Percentiles rank a stretch among this genome's conserved stretches.
Conservation (phyloP, 345 rosid species). For the Euphorbia pulcherrima region DNA sequence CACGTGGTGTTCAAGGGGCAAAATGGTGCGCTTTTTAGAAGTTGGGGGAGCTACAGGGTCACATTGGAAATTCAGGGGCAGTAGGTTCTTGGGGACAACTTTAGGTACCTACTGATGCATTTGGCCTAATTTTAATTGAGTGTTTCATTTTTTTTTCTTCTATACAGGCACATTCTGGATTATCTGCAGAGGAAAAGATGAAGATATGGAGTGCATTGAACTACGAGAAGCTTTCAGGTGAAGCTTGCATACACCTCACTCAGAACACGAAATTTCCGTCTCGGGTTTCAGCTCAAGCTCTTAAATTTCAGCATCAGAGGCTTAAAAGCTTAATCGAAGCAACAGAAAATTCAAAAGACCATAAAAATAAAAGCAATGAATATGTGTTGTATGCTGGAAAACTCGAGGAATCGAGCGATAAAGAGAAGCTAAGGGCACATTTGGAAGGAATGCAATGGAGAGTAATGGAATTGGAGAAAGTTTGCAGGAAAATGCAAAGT, state of each 20-base stretch:
- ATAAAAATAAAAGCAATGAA: constrained; percentile 26
- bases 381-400: constrained; percentile 44
- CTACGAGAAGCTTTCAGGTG: constrained; percentile 63
- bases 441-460: constrained; percentile 82
- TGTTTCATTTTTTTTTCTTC: not conserved
- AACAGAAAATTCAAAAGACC: constrained; percentile 15
- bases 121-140: too few relatives aligned
- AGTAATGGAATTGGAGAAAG: constrained; percentile 79
- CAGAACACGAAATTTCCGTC: constrained; percentile 61
- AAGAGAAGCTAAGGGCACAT: constrained; percentile 48
- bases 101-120: too few relatives aligned
- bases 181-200: constrained; percentile 65
- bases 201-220: constrained; percentile 51
- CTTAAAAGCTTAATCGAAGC: constrained; percentile 40
- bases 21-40: too few relatives aligned
- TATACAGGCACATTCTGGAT: constrained; percentile 63
- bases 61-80: too few relatives aligned
- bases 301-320: constrained; percentile 41
- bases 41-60: too few relatives aligned
- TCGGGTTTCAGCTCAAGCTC: constrained; percentile 37
- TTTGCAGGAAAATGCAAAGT: constrained; percentile 73
- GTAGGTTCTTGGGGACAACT: too few relatives aligned
- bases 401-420: constrained; percentile 38
- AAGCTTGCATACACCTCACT: constrained; percentile 53
- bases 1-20: too few relatives aligned